These are phyloP conservation scores for Yarrowia hollandica DNA, from an alignment of 805 yeast species.

Conservation along the genomic window DNA sequence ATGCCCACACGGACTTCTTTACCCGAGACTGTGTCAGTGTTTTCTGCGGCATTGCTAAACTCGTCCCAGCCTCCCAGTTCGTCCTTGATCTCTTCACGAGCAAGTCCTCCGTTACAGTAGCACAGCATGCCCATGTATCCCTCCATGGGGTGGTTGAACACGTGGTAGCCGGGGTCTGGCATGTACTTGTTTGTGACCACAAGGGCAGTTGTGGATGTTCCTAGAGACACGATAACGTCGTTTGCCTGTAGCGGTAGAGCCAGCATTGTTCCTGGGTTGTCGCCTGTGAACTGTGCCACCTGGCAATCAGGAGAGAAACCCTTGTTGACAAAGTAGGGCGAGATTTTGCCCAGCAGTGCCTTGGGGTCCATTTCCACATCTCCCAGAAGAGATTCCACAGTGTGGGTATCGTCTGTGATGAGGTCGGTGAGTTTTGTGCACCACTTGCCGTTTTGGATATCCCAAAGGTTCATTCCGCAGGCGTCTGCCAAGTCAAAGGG, in stretches of 20 bases:
- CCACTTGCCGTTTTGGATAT: conserved; percentile 58
- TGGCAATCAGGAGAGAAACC: conserved; percentile 57
- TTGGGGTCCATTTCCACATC: conserved; percentile 42
- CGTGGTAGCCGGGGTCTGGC: conserved; percentile 80
- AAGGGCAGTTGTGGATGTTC: conserved; percentile 88
- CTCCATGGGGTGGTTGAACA: conserved; percentile 84
- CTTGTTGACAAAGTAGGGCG: conserved; percentile 57
- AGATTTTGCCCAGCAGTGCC: conserved; percentile 47
- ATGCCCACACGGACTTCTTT: conserved; percentile 55
- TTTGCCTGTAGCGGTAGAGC: conserved; percentile 74
- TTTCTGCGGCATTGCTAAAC: conserved; percentile 35
- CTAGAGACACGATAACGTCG: conserved; percentile 79
- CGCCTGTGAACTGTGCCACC: conserved; percentile 83
- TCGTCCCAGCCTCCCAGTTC: conserved; percentile 37
- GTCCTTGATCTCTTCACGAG: conserved; percentile 56
- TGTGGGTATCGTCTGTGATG: conserved; percentile 34
- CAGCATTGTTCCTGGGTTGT: conserved; percentile 83
- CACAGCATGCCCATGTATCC: conserved; percentile 94
- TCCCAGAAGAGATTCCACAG: conserved; percentile 50
- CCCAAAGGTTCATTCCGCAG: conserved; percentile 90
- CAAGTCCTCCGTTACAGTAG: conserved; percentile 86
- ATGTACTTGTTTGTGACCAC: conserved; percentile 73
- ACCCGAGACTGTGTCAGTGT: conserved; percentile 40
- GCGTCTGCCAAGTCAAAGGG: conserved; percentile 81
- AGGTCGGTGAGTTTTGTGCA: conserved; percentile 55